Percentiles rank a stretch among this genome's conserved stretches.
Conservation (phyloP, 2,329 filamentous ascomycete genomes). For the Colletotrichum costaricense region DNA sequence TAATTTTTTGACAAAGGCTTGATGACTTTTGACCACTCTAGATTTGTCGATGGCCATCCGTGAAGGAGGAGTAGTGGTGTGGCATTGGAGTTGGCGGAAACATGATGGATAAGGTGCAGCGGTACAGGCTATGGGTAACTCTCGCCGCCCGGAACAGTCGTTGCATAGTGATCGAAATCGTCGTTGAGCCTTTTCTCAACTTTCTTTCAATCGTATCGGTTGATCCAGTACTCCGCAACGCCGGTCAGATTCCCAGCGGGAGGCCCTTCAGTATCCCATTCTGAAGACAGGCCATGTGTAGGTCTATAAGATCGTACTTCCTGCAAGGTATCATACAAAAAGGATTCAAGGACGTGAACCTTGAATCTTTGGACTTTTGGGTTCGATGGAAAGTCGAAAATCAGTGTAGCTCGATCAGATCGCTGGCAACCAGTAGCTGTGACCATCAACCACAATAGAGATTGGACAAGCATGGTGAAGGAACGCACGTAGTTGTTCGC, state of each 20-base stretch:
- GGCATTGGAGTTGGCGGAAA: background rate
- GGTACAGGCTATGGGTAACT: background rate
- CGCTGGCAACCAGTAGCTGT: too few species aligned
- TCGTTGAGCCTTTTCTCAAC: background rate
- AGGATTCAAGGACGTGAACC: background rate
- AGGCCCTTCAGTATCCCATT: background rate
- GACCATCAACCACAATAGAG: too few species aligned
- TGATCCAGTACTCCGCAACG: background rate
- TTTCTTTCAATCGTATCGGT: background rate
- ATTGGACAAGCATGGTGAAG: too few species aligned
- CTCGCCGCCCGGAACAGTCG: background rate
- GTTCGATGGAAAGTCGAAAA: background rate
- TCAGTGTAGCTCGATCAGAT: background rate
- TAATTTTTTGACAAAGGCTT: background rate
- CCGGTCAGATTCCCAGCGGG: background rate
- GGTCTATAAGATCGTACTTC: background rate
- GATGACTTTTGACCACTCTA: background rate
- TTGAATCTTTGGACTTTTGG: background rate
- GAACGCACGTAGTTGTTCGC: too few species aligned
- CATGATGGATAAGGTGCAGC: background rate
- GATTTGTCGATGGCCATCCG: background rate
- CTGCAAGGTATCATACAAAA: background rate
- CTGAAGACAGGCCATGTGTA: background rate
- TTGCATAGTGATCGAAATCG: background rate
- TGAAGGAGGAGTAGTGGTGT: background rate